Percentiles rank a stretch among this genome's conserved stretches.
Evolutionary conservation across 805 yeast genomes (phyloP).

Genomic region (Candida ascalaphidarum): DNA sequence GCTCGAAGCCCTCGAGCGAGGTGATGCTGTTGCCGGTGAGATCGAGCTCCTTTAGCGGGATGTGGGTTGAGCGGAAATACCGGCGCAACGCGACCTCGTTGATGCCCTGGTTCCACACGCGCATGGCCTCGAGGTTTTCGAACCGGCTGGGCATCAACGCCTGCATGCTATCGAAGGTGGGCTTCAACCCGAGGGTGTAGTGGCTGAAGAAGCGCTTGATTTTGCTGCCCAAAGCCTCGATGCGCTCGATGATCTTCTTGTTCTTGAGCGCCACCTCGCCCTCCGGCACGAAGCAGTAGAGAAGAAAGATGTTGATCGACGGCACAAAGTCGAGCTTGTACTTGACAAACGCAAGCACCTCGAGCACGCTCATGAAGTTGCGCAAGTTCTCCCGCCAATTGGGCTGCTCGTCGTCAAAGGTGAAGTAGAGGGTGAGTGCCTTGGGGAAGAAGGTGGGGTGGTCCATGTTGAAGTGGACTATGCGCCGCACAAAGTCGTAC

Average conservation of each 20-base stretch:
- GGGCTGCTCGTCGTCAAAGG: background rate
- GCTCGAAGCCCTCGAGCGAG: conserved; percentile 3
- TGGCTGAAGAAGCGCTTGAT: conserved; percentile 5
- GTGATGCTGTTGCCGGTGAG: conserved; percentile 9
- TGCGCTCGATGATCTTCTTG: conserved; percentile 4
- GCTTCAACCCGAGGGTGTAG: conserved; percentile 2
- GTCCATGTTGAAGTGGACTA: conserved; percentile 4
- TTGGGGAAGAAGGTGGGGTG: conserved; percentile 1
- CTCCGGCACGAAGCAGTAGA: conserved; percentile 2
- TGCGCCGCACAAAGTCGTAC: conserved; percentile 2
- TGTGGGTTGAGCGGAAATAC: conserved; percentile 1
- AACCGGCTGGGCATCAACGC: conserved; percentile 2
- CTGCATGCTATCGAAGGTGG: background rate
- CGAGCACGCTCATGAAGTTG: conserved; percentile 6
- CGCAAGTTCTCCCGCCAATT: conserved; percentile 4
- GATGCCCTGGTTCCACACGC: conserved; percentile 7
- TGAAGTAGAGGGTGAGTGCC: conserved; percentile 1
- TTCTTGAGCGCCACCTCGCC: conserved; percentile 1
- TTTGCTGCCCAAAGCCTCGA: conserved; percentile 5
- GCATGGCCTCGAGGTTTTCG: conserved; percentile 4
- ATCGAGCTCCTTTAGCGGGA: conserved; percentile 5
- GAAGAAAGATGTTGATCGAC: conserved; percentile 4
- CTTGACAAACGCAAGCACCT: conserved; percentile 8
- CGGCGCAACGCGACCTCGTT: conserved; percentile 1
- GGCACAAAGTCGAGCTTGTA: conserved; percentile 5